Percentiles rank a stretch among this genome's conserved stretches.
phyloP scores from a whole-genome alignment of 2,329 filamentous ascomycete species.

The Raffaelea deltoideospora region DNA sequence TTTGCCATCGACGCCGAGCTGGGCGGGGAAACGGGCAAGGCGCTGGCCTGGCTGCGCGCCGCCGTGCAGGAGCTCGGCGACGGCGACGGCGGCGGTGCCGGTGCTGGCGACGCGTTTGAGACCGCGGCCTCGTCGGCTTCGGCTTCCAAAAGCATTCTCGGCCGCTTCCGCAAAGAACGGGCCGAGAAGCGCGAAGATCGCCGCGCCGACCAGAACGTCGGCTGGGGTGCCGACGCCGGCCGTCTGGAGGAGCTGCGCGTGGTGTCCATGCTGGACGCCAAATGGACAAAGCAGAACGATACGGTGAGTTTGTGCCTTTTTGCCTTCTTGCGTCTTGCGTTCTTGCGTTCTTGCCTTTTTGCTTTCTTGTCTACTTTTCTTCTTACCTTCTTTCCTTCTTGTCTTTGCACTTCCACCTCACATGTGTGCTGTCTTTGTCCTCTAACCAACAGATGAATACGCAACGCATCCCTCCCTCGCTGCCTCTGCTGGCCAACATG shows the following conservation, averaged over 20 bases:
- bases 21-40: constrained; percentile 65
- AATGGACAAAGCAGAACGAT: constrained; percentile 89
- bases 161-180: constrained; percentile 57
- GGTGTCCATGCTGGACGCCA: constrained; percentile 70
- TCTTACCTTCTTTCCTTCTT: not conserved
- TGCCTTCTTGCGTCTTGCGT: not conserved
- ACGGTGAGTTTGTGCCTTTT: constrained; percentile 42
- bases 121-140: not conserved
- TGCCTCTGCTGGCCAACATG: constrained; percentile 60
- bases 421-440: not conserved
- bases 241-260: constrained; percentile 72
- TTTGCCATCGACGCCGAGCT: constrained; percentile 81
- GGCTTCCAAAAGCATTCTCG: constrained; percentile 25
- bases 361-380: not conserved
- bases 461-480: constrained; percentile 57
- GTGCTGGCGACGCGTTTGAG: not conserved
- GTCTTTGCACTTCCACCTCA: not conserved
- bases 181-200: constrained; percentile 66
- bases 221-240: constrained; percentile 74
- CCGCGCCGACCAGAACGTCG: constrained; percentile 55
- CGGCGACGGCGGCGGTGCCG: constrained; percentile 11
- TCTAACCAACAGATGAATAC: constrained; percentile 50
- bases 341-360: not conserved
- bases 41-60: constrained; percentile 72
- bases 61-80: constrained; percentile 63